Conservation (phyloP, 805 yeast genomes). For the Starmerella asiatica region DNA sequence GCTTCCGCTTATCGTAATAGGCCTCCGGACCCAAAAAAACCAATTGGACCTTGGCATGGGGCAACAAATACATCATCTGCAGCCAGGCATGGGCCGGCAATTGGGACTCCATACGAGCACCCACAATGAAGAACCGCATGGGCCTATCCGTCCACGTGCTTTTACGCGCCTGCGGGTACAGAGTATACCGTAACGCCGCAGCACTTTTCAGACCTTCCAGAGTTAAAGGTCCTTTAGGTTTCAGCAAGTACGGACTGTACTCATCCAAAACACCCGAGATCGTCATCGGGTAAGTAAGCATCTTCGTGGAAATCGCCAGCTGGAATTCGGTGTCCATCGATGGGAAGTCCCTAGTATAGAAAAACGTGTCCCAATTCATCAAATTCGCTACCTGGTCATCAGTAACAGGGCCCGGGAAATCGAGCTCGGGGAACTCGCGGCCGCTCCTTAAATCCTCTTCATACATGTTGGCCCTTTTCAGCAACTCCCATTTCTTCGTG, state of each 20-base stretch:
- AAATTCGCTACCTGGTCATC: conserved; percentile 61
- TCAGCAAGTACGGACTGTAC: conserved; percentile 67
- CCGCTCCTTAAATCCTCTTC: conserved; percentile 95
- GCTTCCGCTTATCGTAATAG: conserved; percentile 57
- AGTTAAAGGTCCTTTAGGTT: conserved; percentile 77
- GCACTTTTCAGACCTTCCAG: conserved; percentile 86
- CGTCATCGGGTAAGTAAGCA: conserved; percentile 85
- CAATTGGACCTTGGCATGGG: conserved; percentile 66
- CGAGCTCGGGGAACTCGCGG: conserved; percentile 87
- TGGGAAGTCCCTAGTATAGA: conserved; percentile 81
- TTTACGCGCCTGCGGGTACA: conserved; percentile 55
- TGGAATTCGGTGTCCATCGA: conserved; percentile 97
- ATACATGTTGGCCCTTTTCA: conserved; percentile 77
- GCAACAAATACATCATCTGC: conserved; percentile 75
- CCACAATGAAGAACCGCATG: conserved; percentile 74
- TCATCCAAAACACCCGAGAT: conserved; percentile 73
- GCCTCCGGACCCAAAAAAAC: conserved; percentile 94
- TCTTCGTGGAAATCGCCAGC: conserved; percentile 86
- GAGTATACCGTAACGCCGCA: conserved; percentile 81
- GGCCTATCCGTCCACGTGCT: conserved; percentile 70
- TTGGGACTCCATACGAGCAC: conserved; percentile 87
- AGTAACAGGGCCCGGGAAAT: conserved; percentile 72
- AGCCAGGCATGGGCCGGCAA: conserved; percentile 93
- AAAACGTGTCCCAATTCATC: conserved; percentile 80
- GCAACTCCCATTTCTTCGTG: conserved; percentile 49